phyloP scores from a whole-genome alignment of 768 basidiomycete genomes.

The Mycena amicta region DNA sequence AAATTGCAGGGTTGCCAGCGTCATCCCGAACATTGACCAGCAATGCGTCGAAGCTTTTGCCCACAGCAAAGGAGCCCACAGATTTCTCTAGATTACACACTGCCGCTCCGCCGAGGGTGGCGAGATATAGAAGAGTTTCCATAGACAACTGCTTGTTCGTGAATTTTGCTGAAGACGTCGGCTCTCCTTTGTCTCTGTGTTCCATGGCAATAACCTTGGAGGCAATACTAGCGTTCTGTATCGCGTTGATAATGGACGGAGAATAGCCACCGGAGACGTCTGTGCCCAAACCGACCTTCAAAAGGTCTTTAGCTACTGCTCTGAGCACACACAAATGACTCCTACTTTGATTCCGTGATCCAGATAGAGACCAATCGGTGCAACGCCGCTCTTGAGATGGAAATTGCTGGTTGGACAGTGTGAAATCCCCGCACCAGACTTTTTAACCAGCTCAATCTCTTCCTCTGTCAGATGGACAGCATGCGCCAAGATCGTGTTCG shows the following conservation, averaged over 20 bases:
- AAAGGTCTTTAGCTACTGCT: too few relatives aligned
- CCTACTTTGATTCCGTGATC: constrained; percentile 89
- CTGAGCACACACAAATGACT: too few relatives aligned
- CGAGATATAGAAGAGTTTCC: constrained; percentile 81
- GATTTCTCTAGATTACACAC: constrained; percentile 71
- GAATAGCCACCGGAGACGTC: constrained; percentile 89
- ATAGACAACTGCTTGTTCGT: constrained; percentile 67
- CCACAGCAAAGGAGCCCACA: constrained; percentile 76
- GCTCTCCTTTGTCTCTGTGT: constrained; percentile 15
- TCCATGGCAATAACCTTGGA: constrained; percentile 75
- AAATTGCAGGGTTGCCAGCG: constrained; percentile 58
- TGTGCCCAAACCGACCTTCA: constrained; percentile 90
- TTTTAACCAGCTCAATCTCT: constrained; percentile 74
- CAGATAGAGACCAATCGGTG: constrained; percentile 75
- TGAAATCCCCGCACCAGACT: constrained; percentile 71
- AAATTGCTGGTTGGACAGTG: constrained; percentile 97
- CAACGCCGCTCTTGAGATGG: constrained; percentile 84
- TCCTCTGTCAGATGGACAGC: constrained; percentile 75
- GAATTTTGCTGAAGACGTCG: constrained; percentile 34
- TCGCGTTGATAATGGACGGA: constrained; percentile 73
- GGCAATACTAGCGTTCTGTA: constrained; percentile 77
- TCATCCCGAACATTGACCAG: constrained; percentile 61
- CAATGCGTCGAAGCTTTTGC: constrained; percentile 91
- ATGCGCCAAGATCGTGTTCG: constrained; percentile 87
- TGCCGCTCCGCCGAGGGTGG: constrained; percentile 88